These are phyloP conservation scores for Trametes meyenii DNA, from an alignment of 768 basidiomycete genomes.

Conservation along the genomic window DNA sequence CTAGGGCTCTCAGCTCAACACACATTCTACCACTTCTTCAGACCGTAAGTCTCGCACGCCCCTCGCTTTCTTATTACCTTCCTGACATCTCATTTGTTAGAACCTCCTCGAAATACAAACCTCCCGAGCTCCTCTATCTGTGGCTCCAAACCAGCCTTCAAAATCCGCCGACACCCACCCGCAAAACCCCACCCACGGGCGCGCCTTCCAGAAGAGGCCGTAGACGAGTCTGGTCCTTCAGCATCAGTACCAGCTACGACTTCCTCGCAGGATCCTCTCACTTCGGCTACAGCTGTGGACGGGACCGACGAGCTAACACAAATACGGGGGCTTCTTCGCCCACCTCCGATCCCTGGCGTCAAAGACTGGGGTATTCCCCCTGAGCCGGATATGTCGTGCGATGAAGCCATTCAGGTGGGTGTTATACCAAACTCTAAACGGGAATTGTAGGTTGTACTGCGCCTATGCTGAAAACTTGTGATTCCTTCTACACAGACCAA, in stretches of 20 bases:
- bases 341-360: slow-evolving; percentile 64
- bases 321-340: slow-evolving; percentile 59
- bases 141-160: slow-evolving; percentile 50
- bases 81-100: background rate
- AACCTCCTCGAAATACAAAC: background rate
- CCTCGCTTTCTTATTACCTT: background rate
- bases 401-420: slow-evolving; percentile 64
- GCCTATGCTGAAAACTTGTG: background rate
- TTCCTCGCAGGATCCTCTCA: slow-evolving; percentile 1
- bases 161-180: slow-evolving; percentile 57
- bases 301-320: slow-evolving; percentile 47
- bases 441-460: background rate
- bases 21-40: slow-evolving; percentile 36
- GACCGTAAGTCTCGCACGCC: slow-evolving; percentile 42
- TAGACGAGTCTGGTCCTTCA: slow-evolving; percentile 19
- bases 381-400: slow-evolving; percentile 53
- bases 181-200: slow-evolving; percentile 53
- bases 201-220: slow-evolving; percentile 49
- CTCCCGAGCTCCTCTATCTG: background rate
- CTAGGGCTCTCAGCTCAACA: slow-evolving; percentile 49
- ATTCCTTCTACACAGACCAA: slow-evolving; percentile 60
- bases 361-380: slow-evolving; percentile 81
- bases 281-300: background rate
- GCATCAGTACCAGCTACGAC: slow-evolving; percentile 22
- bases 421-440: background rate